These are phyloP conservation scores for Penicillium janthinellum DNA, from an alignment of 2,329 filamentous ascomycete genomes.

Conservation along the genomic window DNA sequence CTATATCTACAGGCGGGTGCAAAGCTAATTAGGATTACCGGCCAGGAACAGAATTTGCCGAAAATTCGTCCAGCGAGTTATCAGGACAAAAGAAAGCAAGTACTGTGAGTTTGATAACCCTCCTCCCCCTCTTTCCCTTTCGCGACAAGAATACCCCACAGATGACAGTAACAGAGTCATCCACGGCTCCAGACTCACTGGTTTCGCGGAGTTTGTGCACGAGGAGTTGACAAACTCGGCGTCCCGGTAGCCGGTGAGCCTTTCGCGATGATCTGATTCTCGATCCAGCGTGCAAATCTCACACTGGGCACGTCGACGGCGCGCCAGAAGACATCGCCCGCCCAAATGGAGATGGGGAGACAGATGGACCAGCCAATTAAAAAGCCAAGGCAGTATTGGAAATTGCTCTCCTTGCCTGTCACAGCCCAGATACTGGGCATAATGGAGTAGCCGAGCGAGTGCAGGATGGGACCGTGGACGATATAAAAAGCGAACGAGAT, in stretches of 20 bases:
- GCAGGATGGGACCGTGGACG: slow-evolving; percentile 49
- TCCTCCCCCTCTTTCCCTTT: too few relatives aligned
- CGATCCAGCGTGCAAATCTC: slow-evolving; percentile 54
- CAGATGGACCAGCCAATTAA: slow-evolving; percentile 44
- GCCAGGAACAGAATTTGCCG: neutral
- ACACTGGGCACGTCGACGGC: slow-evolving; percentile 56
- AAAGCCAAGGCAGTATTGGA: slow-evolving; percentile 44
- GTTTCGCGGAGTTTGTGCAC: slow-evolving; percentile 2
- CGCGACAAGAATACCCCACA: neutral
- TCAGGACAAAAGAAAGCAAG: neutral
- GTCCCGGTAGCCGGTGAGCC: slow-evolving; percentile 9
- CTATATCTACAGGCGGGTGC: neutral
- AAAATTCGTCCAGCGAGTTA: neutral
- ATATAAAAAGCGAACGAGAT: slow-evolving; percentile 53
- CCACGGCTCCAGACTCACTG: neutral
- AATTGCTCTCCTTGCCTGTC: slow-evolving; percentile 43
- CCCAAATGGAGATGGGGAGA: slow-evolving; percentile 52
- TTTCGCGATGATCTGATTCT: slow-evolving; percentile 37
- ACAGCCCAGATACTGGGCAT: slow-evolving; percentile 46
- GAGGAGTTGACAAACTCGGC: neutral
- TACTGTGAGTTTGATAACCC: too few relatives aligned
- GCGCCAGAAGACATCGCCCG: slow-evolving; percentile 62
- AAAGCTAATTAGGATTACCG: neutral
- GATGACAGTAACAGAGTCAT: neutral
- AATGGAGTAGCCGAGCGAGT: slow-evolving; percentile 47